Evolutionary conservation across 345 rosid species (phyloP), one percentile per base, ranked within the genome.

Genomic region (Heritiera littoralis): DNA sequence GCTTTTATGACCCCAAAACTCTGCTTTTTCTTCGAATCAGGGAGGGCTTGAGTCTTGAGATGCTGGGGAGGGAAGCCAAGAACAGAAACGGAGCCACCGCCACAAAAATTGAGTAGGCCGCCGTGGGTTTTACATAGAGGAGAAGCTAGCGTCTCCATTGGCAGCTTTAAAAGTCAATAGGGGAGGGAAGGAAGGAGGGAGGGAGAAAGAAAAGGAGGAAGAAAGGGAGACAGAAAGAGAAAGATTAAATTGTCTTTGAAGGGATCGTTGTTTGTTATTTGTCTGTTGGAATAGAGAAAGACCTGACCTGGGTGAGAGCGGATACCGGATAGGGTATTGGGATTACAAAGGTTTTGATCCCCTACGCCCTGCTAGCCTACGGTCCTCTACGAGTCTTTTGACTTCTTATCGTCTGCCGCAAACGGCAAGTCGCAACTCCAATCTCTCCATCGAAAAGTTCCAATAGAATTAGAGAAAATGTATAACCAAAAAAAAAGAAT

Each of bases 11-110:
- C 67, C 55, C 77, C 83, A 15, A 77, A 76, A 72, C 79, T 60
- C 9, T 51, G 87, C 8, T 81, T 86, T 55, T 77, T 85, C 11
- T 7, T 72, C 72, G 66, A 81, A 83, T 79, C 78, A 5, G 87
- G 80, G 49, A 86, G 73, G 59, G 84, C 46, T 46, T 72, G 90
- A 81, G 86, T 75, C 78, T 72, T 85, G 32, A 81, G 64, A n/a
- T 66, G 79, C 0, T 84, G 87, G 63, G 77, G 80, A 9, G 92
- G 87, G 75, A 85, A 88, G 76, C 94, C 95, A 61, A 84, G 81
- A 65, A 81, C 88, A 7, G 92, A 83, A 78, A 90, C 83, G 23
- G 93, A 91, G 52, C 92, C 87, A 64, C 52, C 80, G 78, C 35
- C 60, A 38, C 69, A 80, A 32, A 59, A 84, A 64, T 68, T 70